Evolutionary conservation across 2,329 filamentous ascomycete species (phyloP).

Genomic region (Gnomoniopsis smithogilvyi): DNA sequence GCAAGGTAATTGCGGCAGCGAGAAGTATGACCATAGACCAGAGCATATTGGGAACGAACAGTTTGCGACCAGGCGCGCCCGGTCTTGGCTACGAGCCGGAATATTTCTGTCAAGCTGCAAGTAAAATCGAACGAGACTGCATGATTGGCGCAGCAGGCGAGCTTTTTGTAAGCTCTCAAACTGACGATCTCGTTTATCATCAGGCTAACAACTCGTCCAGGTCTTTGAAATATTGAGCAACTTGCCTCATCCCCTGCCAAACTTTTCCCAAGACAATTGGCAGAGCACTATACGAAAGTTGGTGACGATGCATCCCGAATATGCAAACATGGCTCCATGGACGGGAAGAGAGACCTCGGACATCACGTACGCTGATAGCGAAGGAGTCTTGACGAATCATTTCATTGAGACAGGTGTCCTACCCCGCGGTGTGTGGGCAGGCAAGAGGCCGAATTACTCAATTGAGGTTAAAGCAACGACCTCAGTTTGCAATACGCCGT

Average conservation of each 20-base stretch:
- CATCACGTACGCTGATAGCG: conserved; percentile 39
- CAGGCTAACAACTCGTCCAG: conserved; percentile 15
- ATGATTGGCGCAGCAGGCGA: conserved; percentile 23
- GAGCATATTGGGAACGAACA: neutral
- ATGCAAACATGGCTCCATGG: conserved; percentile 38
- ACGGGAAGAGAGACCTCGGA: conserved; percentile 41
- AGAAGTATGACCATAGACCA: neutral
- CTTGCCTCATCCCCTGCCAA: conserved; percentile 25
- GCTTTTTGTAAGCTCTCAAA: conserved; percentile 18
- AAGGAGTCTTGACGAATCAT: conserved; percentile 30
- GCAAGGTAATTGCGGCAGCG: conserved; percentile 8
- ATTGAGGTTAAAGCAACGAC: conserved; percentile 52
- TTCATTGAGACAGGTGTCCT: conserved; percentile 34
- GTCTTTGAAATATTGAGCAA: conserved; percentile 38
- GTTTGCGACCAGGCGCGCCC: neutral
- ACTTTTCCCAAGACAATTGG: conserved; percentile 42
- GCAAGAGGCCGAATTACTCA: conserved; percentile 35
- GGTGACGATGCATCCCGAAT: conserved; percentile 35
- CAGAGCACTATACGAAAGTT: conserved; percentile 43
- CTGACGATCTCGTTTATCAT: too few relatives aligned
- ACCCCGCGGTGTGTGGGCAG: conserved; percentile 23
- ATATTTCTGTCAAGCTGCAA: neutral
- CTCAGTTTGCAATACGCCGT: conserved; percentile 32
- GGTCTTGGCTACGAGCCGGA: neutral
- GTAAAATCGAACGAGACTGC: conserved; percentile 13